Base-by-base conservation (phyloP, 345 rosid genomes). In the Lepidium didymum region DNA sequence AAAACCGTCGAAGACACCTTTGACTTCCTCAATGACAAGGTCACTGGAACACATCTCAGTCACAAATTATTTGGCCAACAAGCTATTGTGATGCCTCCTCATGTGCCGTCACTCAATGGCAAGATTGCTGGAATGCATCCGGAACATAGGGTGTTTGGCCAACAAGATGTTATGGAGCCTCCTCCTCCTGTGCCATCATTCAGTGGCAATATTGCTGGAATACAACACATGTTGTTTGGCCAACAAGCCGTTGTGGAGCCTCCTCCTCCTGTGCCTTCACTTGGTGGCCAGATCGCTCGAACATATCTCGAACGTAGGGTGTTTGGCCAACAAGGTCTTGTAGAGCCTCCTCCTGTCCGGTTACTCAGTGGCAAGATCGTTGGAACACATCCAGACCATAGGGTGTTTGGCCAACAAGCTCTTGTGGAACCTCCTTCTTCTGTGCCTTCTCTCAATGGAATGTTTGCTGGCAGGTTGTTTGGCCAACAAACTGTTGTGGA, bases 11-110 rank as follows among this genome's bases (percentile, higher is more conserved):
- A 45, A 5, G 63, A 51, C 19, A 67, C 81, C 37, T 33, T 62
- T 33, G 56, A 56, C 38, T 85, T 75, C 50, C 66, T 76, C 15
- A 64, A 81, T 46, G 81, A 75, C 13, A 54, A 64, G 49, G 23
- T 75, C 42, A 10, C 51, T 14, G 75, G 23, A 11, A 8, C 55
- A 47, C 51, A 68, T 65, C 59, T 82, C 56, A 75, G 42, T 68
- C 67, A 67, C 18, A 71, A 41, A 19, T 19, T 84, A 45, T 84
- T 85, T 73, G 77, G 62, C 35, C 42, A 42, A 25, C 72, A 60
- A 36, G 19, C 68, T 5, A 15, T 33, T 38, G 38, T 62, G 23
- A 23, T 45, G 18, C 57, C 15, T 51, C 56, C 50, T 16, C 7
- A 10, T 45, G 25, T 45, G 50, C 25, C 25, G 15, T 0, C 6